Percentiles rank a stretch among this genome's conserved stretches.
Conservation (phyloP, 345 rosid genomes). For the Rhodamnia argentea region DNA sequence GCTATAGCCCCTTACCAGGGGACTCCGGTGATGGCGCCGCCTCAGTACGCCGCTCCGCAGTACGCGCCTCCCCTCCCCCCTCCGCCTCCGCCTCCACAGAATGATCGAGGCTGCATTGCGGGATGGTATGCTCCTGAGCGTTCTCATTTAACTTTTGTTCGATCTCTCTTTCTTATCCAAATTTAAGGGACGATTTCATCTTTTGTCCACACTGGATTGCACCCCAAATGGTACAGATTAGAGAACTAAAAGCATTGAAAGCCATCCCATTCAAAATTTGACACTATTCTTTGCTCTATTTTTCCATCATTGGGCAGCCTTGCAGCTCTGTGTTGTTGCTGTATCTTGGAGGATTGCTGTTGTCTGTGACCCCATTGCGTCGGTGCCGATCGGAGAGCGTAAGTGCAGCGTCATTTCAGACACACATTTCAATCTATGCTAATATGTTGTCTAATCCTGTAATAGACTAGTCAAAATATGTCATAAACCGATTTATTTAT, state of each 20-base stretch:
- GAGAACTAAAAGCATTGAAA: background rate
- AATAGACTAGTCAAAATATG: no score
- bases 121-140: background rate
- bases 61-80: background rate
- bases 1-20: background rate
- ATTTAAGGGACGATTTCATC: background rate
- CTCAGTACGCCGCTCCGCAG: background rate
- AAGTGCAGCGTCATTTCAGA: background rate
- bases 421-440: background rate
- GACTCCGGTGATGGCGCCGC: background rate
- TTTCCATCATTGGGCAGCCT: background rate
- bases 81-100: background rate
- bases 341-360: background rate
- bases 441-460: background rate
- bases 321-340: background rate
- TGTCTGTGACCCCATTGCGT: background rate
- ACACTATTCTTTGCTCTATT: background rate
- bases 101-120: background rate
- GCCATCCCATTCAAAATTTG: background rate
- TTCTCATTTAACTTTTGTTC: background rate
- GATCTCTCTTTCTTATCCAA: background rate
- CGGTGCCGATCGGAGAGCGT: background rate
- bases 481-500: no score
- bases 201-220: background rate
- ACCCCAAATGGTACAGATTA: background rate